phyloP scores from a whole-genome alignment of 371 early-diverging fungal genomes.

The Circinella umbellata region DNA sequence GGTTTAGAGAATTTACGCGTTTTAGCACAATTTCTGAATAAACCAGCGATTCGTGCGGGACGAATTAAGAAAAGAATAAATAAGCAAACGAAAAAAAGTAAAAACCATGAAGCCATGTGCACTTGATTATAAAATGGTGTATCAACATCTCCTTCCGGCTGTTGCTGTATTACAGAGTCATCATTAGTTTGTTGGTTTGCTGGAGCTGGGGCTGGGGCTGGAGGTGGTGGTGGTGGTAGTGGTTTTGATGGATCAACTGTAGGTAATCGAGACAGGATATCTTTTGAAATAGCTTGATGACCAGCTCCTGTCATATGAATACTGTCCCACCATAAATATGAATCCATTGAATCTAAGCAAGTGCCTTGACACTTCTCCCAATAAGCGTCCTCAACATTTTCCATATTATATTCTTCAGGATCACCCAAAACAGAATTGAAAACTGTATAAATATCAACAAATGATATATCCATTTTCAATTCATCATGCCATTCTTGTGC shows the following conservation, averaged over 20 bases:
- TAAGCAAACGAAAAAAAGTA: conserved; percentile 6
- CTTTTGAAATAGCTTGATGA: conserved; percentile 13
- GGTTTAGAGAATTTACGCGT: neutral
- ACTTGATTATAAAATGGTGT: neutral
- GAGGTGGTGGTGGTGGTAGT: neutral
- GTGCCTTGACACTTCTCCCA: conserved; percentile 50
- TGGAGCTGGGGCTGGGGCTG: neutral
- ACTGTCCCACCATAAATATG: conserved; percentile 51
- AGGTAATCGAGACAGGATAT: conserved; percentile 1
- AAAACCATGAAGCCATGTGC: conserved; percentile 9
- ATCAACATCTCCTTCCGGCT: neutral
- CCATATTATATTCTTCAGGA: conserved; percentile 32
- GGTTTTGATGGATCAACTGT: neutral
- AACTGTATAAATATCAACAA: conserved; percentile 34
- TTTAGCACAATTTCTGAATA: neutral
- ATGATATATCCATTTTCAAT: conserved; percentile 16
- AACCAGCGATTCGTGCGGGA: conserved; percentile 10
- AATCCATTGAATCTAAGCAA: conserved; percentile 34
- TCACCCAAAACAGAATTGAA: conserved; percentile 42
- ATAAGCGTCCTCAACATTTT: conserved; percentile 48
- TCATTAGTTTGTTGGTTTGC: no score
- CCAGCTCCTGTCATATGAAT: conserved; percentile 44
- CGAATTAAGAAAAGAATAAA: conserved; percentile 15
- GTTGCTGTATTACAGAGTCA: neutral
- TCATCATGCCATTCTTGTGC: conserved; percentile 31